These are phyloP conservation scores for Myxozyma udenii DNA, from an alignment of 805 yeast species.

Conservation along the genomic window DNA sequence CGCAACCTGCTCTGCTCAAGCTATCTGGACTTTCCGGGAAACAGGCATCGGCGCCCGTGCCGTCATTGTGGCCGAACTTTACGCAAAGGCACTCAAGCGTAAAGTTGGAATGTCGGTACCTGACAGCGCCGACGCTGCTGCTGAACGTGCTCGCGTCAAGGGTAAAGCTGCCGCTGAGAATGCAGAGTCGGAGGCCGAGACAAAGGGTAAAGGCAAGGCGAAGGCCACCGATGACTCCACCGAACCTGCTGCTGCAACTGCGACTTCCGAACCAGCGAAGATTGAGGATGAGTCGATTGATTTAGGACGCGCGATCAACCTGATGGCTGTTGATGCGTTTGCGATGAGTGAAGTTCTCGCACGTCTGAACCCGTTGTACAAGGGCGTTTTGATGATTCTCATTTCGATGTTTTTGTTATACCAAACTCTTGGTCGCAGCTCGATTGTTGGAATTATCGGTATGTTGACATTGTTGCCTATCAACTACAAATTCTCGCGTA, in stretches of 20 bases:
- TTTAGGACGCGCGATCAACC: conserved; percentile 87
- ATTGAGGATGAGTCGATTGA: conserved; percentile 49
- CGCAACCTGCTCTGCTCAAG: conserved; percentile 68
- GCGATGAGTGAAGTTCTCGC: conserved; percentile 92
- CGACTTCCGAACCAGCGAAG: conserved; percentile 20
- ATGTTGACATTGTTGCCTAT: conserved; percentile 68
- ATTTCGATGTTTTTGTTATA: conserved; percentile 70
- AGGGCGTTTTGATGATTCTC: conserved; percentile 66
- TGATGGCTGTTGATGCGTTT: conserved; percentile 93
- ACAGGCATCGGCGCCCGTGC: conserved; percentile 88
- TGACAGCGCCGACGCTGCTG: conserved; percentile 16
- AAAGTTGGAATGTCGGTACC: conserved; percentile 38
- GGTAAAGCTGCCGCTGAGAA: conserved; percentile 26
- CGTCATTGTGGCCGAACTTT: conserved; percentile 84
- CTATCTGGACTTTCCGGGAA: conserved; percentile 84
- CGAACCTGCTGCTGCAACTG: conserved; percentile 24
- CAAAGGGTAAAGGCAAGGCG: background rate
- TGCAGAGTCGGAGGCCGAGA: conserved; percentile 15
- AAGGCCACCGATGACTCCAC: background rate
- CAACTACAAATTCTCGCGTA: conserved; percentile 62
- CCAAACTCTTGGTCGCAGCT: conserved; percentile 78
- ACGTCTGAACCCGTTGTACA: conserved; percentile 77
- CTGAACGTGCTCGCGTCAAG: conserved; percentile 19
- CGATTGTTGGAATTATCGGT: conserved; percentile 72
- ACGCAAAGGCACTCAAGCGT: conserved; percentile 87